Percentiles rank a stretch among this genome's conserved stretches.
phyloP scores from a whole-genome alignment of 495 filamentous ascomycete genomes.

The Viridothelium virens region DNA sequence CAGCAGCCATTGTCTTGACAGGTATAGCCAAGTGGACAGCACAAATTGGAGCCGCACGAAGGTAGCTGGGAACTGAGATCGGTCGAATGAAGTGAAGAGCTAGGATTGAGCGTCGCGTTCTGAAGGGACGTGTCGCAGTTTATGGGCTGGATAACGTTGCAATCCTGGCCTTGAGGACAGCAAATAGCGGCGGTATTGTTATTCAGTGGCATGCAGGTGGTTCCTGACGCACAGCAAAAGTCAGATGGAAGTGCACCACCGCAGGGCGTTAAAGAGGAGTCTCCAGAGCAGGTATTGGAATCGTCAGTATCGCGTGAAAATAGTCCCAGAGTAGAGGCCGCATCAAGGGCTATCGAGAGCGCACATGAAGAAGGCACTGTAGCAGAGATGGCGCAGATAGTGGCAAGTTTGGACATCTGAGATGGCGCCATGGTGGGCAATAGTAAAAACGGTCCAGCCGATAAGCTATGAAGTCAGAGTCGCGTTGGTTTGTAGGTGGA shows the following conservation, averaged over 20 bases:
- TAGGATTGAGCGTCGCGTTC: slow-evolving; percentile 54
- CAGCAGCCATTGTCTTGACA: slow-evolving; percentile 48
- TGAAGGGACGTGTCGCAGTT: slow-evolving; percentile 61
- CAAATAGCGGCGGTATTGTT: slow-evolving; percentile 61
- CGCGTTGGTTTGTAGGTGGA: slow-evolving; percentile 17
- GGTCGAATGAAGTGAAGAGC: slow-evolving; percentile 62
- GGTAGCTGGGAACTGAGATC: slow-evolving; percentile 47
- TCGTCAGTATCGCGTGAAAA: slow-evolving; percentile 26
- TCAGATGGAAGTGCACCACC: slow-evolving; percentile 49
- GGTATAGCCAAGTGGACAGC: slow-evolving; percentile 72
- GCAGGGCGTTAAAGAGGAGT: slow-evolving; percentile 44
- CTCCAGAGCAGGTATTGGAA: slow-evolving; percentile 38
- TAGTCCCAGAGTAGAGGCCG: slow-evolving; percentile 34
- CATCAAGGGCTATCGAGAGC: slow-evolving; percentile 25
- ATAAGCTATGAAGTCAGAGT: slow-evolving; percentile 1
- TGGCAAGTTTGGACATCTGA: slow-evolving; percentile 26
- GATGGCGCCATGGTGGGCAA: slow-evolving; percentile 13
- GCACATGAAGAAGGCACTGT: slow-evolving; percentile 25
- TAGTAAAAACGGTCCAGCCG: neutral
- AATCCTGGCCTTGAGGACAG: slow-evolving; percentile 59
- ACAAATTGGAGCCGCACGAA: slow-evolving; percentile 49
- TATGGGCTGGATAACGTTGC: slow-evolving; percentile 59
- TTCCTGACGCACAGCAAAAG: slow-evolving; percentile 65
- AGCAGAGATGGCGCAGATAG: slow-evolving; percentile 30
- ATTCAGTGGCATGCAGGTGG: slow-evolving; percentile 61